Conservation (phyloP, 202 grass and related monocot species). For the Schoenoplectus triqueter region DNA sequence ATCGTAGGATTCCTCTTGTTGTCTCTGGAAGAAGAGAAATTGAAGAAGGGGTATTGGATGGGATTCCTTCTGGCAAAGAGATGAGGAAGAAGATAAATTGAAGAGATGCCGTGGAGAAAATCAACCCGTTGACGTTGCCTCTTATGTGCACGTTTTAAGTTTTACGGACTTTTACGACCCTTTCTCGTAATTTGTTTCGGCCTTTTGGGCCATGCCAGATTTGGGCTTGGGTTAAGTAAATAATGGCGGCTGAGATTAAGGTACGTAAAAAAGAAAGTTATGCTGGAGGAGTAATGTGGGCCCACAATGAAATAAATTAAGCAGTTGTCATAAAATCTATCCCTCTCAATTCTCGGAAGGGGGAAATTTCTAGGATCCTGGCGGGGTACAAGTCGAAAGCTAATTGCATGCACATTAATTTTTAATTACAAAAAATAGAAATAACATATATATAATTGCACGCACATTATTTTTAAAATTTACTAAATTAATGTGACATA, state of each 20-base stretch:
- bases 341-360: too few species aligned
- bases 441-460: too few species aligned
- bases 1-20: slow-evolving; percentile 39
- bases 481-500: too few species aligned
- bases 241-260: not conserved
- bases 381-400: too few species aligned
- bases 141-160: not conserved
- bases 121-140: slow-evolving; percentile 4
- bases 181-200: not conserved
- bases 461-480: too few species aligned
- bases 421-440: too few species aligned
- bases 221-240: not conserved
- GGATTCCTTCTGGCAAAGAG: slow-evolving; percentile 14
- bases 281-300: not conserved
- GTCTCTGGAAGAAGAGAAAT: not conserved
- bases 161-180: not conserved
- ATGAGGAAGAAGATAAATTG: slow-evolving; percentile 30
- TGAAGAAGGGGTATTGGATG: not conserved
- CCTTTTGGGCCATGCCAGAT: not conserved
- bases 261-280: not conserved
- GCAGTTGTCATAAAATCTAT: not conserved
- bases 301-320: not conserved
- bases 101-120: not conserved
- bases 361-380: too few species aligned
- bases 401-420: too few species aligned